Evolutionary conservation across 1,139 yeast species (phyloP), one percentile per base, ranked within the genome.

Genomic region (Blastobotrys buckinghamii): DNA sequence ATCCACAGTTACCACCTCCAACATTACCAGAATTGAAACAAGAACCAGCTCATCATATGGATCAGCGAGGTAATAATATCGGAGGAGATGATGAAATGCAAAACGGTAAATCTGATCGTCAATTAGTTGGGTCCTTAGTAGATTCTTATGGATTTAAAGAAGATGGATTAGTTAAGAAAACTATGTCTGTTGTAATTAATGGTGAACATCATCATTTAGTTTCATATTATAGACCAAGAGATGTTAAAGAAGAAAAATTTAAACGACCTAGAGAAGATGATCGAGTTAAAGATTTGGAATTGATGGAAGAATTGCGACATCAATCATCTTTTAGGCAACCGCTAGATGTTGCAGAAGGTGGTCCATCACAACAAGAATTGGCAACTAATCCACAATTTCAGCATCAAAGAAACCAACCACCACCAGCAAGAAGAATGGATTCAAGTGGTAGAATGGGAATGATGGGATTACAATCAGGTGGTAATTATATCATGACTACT

Each of bases 161-260:
- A 49, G 78, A 79, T 50, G 96, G 96, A 0, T 73, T 89, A 44
- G 79, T 88, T 52, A 89, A 89, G 65, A 88, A 88, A 64, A 86
- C 97, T 0, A 72, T 89, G 55, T 80, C 90, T 5, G 71, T 88
- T 16, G 76, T 78, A 4, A 60, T 69, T 49, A 57, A 64, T 46
- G 68, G 70, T 35, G 57, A 61, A 42, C 63, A 58, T 10, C 77
- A 84, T 50, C 96, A 90, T 62, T 67, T 89, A 48, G 81, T 89
- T 7, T 81, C 90, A 17, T 89, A 89, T 65, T 89, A 87, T 61
- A 73, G 77, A 48, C 82, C 88, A 0, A 78, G 79, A 40, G 96
- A 89, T 62, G 92, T 87, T 2, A 62, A 79, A 45, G 70, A 71
- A 39, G 81, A 82, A 8, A 71, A 69, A 1, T 71, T 82, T 34